A percentile compares a stretch with the other conserved stretches of the same genome.
phyloP scores from a whole-genome alignment of 495 filamentous ascomycete species.

The Penicillium odoratum region DNA sequence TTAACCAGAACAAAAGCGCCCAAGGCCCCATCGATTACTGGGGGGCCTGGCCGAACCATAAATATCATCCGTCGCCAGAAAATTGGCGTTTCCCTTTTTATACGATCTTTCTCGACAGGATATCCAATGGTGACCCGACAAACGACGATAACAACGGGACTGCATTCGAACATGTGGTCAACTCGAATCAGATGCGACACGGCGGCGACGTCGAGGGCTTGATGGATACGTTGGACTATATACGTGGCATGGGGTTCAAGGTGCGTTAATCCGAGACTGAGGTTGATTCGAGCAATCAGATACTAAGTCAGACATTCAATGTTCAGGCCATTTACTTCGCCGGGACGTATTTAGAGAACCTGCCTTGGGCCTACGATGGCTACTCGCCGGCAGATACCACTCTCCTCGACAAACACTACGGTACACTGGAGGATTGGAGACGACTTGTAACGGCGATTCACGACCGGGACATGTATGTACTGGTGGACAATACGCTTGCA shows the following conservation, averaged over 20 bases:
- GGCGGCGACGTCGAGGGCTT: conserved; percentile 69
- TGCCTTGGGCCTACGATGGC: conserved; percentile 67
- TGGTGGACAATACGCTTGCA: conserved; percentile 70
- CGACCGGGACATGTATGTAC: conserved; percentile 65
- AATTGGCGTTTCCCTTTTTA: conserved; percentile 77
- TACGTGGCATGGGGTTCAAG: conserved; percentile 76
- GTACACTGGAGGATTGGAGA: conserved; percentile 65
- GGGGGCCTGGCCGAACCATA: conserved; percentile 57
- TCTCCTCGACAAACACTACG: conserved; percentile 68
- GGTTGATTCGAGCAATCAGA: too few species aligned
- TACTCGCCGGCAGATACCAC: conserved; percentile 71
- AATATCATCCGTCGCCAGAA: conserved; percentile 56
- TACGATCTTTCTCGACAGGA: conserved; percentile 68
- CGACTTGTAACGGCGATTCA: conserved; percentile 64
- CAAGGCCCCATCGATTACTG: conserved; percentile 60
- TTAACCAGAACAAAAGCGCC: conserved; percentile 64
- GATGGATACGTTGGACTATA: conserved; percentile 68
- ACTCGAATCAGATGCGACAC: conserved; percentile 69
- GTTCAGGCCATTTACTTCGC: conserved; percentile 65
- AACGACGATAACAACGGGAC: conserved; percentile 74
- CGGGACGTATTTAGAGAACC: conserved; percentile 68
- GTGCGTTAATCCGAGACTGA: conserved; percentile 26
- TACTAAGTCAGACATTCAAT: not conserved
- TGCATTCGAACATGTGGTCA: conserved; percentile 66
- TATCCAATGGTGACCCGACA: conserved; percentile 68